These are phyloP conservation scores for Podila epicladia DNA, from an alignment of 192 early-diverging fungal species.

Conservation along the genomic window DNA sequence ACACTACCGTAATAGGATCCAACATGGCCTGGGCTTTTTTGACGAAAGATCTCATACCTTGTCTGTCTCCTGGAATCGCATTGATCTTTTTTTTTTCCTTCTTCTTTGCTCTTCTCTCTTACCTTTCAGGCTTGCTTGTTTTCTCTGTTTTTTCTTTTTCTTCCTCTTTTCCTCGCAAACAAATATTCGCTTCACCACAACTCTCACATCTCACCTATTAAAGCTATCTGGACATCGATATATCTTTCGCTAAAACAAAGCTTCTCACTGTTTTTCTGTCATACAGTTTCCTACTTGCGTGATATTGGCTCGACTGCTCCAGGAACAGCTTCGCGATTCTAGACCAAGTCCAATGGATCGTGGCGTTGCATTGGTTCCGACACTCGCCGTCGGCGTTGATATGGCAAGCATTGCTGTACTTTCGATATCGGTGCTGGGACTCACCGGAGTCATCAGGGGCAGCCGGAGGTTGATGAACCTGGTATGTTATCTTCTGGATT, in stretches of 20 bases:
- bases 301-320: not conserved
- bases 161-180: not conserved
- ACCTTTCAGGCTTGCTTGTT: not conserved
- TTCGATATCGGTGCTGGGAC: constrained; percentile 27
- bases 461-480: constrained; percentile 36
- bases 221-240: not conserved
- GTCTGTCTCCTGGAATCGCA: too few relatives aligned
- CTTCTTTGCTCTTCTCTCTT: not conserved
- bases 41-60: too few relatives aligned
- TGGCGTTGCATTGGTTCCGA: constrained; percentile 29
- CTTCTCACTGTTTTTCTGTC: too few relatives aligned
- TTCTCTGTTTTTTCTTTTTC: not conserved
- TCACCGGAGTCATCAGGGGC: constrained; percentile 34
- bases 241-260: not conserved
- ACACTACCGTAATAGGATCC: too few relatives aligned
- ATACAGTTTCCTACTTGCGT: not conserved
- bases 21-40: too few relatives aligned
- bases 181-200: not conserved
- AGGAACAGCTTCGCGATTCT: not conserved
- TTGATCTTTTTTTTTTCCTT: not conserved
- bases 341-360: constrained; percentile 17
- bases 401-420: constrained; percentile 39
- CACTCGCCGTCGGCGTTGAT: constrained; percentile 33
- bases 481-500: constrained; percentile 10
- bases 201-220: not conserved